Conservation (phyloP, 2,329 filamentous ascomycete genomes). For the Mycocentrospora acerina region DNA sequence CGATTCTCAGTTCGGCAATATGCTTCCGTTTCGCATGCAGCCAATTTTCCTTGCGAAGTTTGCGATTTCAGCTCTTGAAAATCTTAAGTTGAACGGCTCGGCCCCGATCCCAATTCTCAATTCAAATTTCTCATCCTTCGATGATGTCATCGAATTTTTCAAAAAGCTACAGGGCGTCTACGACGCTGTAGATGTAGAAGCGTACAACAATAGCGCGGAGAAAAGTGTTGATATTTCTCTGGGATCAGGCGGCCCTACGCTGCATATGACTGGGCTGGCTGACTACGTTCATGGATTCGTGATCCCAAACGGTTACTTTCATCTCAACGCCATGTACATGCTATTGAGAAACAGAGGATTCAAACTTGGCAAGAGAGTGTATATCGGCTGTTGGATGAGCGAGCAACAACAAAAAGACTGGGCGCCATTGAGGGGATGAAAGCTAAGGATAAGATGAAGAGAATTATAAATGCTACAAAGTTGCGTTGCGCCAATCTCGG, state of each 20-base stretch:
- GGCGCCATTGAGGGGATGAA: no score
- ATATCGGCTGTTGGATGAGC: constrained; percentile 18
- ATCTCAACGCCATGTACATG: constrained; percentile 28
- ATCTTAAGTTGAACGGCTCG: constrained; percentile 10
- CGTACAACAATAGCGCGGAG: constrained; percentile 17
- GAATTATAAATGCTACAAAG: no score
- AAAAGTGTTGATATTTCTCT: constrained; percentile 16
- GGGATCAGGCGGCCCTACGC: constrained; percentile 3
- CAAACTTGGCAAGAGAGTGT: constrained; percentile 16
- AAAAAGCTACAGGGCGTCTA: constrained; percentile 11
- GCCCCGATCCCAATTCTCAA: constrained; percentile 6
- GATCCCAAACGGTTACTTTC: constrained; percentile 25
- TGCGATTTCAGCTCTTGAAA: constrained; percentile 6
- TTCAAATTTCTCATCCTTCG: constrained; percentile 14
- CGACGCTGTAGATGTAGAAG: constrained; percentile 18
- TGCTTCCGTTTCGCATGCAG: constrained; percentile 23
- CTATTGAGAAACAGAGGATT: constrained; percentile 21
- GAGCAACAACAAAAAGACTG: constrained; percentile 22
- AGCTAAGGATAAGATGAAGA: no score
- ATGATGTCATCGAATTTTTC: constrained; percentile 23
- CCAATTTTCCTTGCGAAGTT: constrained; percentile 21
- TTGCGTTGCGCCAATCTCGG: no score
- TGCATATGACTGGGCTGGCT: constrained; percentile 15
- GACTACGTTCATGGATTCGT: constrained; percentile 17
- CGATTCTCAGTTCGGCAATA: constrained; percentile 16